These are phyloP conservation scores for Aspergillus persii DNA, from an alignment of 2,329 filamentous ascomycete species.

Conservation along the genomic window DNA sequence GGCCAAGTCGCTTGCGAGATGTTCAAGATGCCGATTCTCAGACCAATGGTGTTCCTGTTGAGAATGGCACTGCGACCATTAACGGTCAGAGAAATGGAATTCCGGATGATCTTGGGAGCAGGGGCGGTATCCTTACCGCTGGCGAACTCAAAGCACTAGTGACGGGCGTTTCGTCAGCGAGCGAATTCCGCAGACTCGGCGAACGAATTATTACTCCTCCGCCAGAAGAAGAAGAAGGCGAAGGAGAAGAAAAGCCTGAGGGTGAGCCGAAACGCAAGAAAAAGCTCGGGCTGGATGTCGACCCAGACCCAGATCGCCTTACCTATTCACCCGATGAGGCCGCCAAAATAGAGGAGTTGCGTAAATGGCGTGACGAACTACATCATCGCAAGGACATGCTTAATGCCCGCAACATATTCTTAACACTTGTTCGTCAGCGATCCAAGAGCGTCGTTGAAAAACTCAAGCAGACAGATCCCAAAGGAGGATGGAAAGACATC, in stretches of 20 bases:
- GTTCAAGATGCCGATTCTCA: not conserved
- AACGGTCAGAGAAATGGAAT: constrained; percentile 21
- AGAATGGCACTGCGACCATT: not conserved
- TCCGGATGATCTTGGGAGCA: constrained; percentile 38
- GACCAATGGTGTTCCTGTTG: not conserved
- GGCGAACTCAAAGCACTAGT: constrained; percentile 44
- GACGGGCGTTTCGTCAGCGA: constrained; percentile 35
- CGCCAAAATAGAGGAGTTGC: constrained; percentile 38
- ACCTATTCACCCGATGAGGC: constrained; percentile 40
- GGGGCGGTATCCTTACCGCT: constrained; percentile 42
- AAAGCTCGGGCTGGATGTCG: constrained; percentile 28
- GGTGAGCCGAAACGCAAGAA: constrained; percentile 18
- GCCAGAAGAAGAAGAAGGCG: constrained; percentile 22
- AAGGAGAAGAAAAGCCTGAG: constrained; percentile 19
- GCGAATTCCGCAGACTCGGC: constrained; percentile 43
- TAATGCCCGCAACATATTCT: constrained; percentile 40
- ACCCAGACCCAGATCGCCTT: constrained; percentile 24
- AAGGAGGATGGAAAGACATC: constrained; percentile 48
- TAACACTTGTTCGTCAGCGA: constrained; percentile 43
- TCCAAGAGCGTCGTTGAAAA: constrained; percentile 44
- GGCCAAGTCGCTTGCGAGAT: not conserved
- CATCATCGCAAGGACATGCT: constrained; percentile 41
- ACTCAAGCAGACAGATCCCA: constrained; percentile 45
- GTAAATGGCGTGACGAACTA: constrained; percentile 33
- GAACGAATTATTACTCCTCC: constrained; percentile 36